Evolutionary conservation across 164 flowering plant species (phyloP), one percentile per base, ranked within the genome.

Genomic region (Annona cherimola): DNA sequence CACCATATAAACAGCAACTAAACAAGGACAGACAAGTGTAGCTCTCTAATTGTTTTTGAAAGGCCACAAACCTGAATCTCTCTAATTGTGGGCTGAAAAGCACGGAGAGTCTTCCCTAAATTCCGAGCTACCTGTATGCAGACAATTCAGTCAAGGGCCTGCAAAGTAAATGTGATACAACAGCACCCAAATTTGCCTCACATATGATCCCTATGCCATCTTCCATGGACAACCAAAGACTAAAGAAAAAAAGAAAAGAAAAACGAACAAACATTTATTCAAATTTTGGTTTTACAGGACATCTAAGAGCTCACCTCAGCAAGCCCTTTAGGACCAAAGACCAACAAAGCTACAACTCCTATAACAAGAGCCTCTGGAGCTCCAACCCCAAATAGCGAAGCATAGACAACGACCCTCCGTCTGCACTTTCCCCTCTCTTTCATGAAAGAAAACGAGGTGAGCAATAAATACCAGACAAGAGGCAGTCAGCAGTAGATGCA

Each of bases 321-420:
- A 75, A 95, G 97, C 66, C 99, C 99, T 83, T 95, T 95, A 71
- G 99, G 99, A 69, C 99, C 99, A 84, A 95, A 95, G 45, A 95
- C 98, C 80, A 95, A 76, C 86, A 95, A 84, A 84, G 98, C 99
- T 71, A 95, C 99, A 26, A 93, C 99, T 20, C 99, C 99, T 82
- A 95, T 93, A 43, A 95, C 99, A 83, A 93, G 76, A 77, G 90
- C 99, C 80, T 95, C 99, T 63, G 99, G 99, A 76, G 99, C 99
- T 79, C 99, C 99, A 82, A 95, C 98, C 44, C 99, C 99, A 84
- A 95, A 95, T 54, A 95, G 70, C 77, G 99, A 95, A 63, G 99
- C 98, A 82, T 77, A 84, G 35, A 26, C 35, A 72, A 88, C 84
- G 71, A 77, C 85, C 79, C 69, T 83, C 16, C 88, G 81, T 77